Evolutionary conservation across 2,329 filamentous ascomycete species (phyloP).

Genomic region (Botrytis elliptica): DNA sequence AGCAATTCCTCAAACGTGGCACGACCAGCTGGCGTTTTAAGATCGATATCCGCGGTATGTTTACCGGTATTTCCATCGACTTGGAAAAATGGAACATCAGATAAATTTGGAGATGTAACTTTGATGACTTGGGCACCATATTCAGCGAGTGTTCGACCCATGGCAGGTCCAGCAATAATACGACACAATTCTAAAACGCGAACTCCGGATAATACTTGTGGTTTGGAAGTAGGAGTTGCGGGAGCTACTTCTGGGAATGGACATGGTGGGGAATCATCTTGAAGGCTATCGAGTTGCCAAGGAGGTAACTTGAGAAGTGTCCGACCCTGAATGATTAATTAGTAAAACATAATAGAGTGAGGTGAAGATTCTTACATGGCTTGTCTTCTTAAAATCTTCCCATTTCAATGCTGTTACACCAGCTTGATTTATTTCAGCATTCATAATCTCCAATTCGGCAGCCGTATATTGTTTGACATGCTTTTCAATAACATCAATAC

Average conservation of each 20-base stretch:
- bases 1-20: conserved; percentile 58
- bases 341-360: neutral
- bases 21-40: conserved; percentile 56
- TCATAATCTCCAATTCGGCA: conserved; percentile 57
- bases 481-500: conserved; percentile 58
- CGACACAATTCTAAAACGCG: conserved; percentile 74
- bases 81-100: conserved; percentile 71
- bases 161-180: conserved; percentile 73
- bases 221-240: conserved; percentile 25
- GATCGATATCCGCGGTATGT: conserved; percentile 61
- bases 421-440: conserved; percentile 55
- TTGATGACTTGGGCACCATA: conserved; percentile 74
- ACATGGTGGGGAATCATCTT: conserved; percentile 44
- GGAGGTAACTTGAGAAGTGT: conserved; percentile 44
- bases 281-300: conserved; percentile 51
- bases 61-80: conserved; percentile 73
- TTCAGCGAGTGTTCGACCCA: conserved; percentile 69
- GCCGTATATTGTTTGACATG: conserved; percentile 55
- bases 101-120: conserved; percentile 65
- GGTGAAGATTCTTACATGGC: conserved; percentile 46
- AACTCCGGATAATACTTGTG: conserved; percentile 53
- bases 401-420: conserved; percentile 59
- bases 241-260: conserved; percentile 40
- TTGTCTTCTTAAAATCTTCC: conserved; percentile 57
- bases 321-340: conserved; percentile 39